A percentile compares a stretch with the other conserved stretches of the same genome.
phyloP scores from a whole-genome alignment of 2,329 filamentous ascomycete species.

The Lachnellula subtilissima region DNA sequence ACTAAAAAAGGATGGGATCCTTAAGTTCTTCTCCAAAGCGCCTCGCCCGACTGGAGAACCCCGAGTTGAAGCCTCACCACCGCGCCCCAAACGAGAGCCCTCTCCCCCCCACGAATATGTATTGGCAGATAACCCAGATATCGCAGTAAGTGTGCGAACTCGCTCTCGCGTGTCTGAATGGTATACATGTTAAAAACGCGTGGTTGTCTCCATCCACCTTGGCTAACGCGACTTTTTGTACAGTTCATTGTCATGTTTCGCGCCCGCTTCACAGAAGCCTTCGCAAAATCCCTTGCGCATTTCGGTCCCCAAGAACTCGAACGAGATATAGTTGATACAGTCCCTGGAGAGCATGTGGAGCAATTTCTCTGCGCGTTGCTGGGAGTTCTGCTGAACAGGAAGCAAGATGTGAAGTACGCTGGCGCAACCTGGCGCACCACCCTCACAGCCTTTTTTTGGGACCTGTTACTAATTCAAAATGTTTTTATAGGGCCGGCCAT shows the following conservation, averaged over 20 bases:
- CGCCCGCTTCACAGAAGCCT: slow-evolving; percentile 83
- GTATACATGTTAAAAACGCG: slow-evolving; percentile 50
- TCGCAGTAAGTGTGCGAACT: slow-evolving; percentile 67
- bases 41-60: slow-evolving; percentile 40
- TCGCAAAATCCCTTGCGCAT: slow-evolving; percentile 80
- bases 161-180: slow-evolving; percentile 35
- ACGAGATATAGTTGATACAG: slow-evolving; percentile 69
- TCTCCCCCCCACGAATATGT: slow-evolving; percentile 89
- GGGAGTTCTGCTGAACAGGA: slow-evolving; percentile 85
- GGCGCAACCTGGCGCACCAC: neutral
- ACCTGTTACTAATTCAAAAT: slow-evolving; percentile 17
- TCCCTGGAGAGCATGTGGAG: slow-evolving; percentile 81
- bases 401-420: slow-evolving; percentile 96
- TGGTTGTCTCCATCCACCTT: slow-evolving; percentile 31
- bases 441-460: neutral
- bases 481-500: slow-evolving; percentile 68
- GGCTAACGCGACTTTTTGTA: slow-evolving; percentile 33
- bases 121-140: slow-evolving; percentile 83
- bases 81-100: slow-evolving; percentile 71
- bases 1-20: slow-evolving; percentile 52
- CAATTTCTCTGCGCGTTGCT: slow-evolving; percentile 84
- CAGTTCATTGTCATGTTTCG: slow-evolving; percentile 99
- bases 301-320: slow-evolving; percentile 96
- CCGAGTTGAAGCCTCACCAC: slow-evolving; percentile 55
- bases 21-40: slow-evolving; percentile 62